Conservation (phyloP, 345 rosid genomes). For the Salix suchowensis region DNA sequence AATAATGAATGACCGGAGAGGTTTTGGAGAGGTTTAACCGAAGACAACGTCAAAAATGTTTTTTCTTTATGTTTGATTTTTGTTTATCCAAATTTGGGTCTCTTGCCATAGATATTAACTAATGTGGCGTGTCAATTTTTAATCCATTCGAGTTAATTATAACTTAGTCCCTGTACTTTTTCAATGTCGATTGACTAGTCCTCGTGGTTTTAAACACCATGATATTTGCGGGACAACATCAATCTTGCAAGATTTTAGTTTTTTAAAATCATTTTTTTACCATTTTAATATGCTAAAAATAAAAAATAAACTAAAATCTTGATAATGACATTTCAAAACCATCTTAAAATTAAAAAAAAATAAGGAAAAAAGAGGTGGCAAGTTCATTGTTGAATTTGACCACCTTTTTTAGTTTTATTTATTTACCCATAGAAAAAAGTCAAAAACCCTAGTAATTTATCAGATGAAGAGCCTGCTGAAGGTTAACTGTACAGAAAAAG, state of each 20-base stretch:
- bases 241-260: no score
- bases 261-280: no score
- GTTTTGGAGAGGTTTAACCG: constrained; percentile 8
- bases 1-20: neutral
- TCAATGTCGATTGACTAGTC: no score
- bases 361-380: neutral
- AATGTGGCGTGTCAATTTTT: neutral
- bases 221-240: no score
- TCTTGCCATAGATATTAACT: no score
- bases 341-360: no score
- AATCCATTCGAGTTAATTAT: neutral
- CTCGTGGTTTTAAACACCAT: neutral
- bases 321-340: no score
- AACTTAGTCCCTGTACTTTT: neutral
- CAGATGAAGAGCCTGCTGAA: neutral
- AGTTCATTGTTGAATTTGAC: neutral
- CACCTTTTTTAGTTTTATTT: neutral
- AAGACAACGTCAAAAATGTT: neutral
- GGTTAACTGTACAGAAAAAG: neutral
- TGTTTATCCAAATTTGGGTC: neutral
- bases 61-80: no score
- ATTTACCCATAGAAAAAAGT: neutral
- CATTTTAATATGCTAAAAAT: no score
- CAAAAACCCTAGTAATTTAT: neutral
- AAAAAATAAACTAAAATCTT: no score